Base-by-base conservation (phyloP, 768 basidiomycete genomes). In the Auricularia auricula-judae region DNA sequence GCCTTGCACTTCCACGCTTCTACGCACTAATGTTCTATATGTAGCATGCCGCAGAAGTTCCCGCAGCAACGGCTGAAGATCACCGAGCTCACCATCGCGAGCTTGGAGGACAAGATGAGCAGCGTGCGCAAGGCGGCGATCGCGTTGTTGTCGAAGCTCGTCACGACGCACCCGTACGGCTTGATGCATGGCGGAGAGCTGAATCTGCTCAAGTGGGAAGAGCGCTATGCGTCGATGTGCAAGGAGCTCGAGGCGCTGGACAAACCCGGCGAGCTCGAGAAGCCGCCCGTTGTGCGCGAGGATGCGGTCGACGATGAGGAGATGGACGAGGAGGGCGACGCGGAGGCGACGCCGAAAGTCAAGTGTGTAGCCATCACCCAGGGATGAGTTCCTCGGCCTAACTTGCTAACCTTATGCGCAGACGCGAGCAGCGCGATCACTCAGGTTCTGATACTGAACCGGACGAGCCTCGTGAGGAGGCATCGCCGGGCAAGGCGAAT, bases 101-200 rank as follows among this genome's bases (percentile, higher is more conserved):
- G 89, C 34, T 79, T 99, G 60, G 87, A 93, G 68, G 96, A 98
- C 77, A 98, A 98, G 76, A 86, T 85, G 1, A 84, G 91, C 21
- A 85, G 81, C 4, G 95, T 96, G n/a, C 82, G 97, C 69, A 91
- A 92, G 75, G 83, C 83, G 61, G 89, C 94, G 21, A 86, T 89
- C 56, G 81, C 84, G 21, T 77, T 98, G 34, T 75, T 98, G 23
- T 82, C 84, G 56, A 84, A 85, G 70, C 78, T 98, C 34, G 75
- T 98, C 59, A 65, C 81, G 64, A 98, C 95, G 0, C 95, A 99
- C 75, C 95, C 95, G 3, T 98, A 91, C 73, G 88, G 87, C 0
- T 69, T 85, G 16, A 81, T 89, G 76, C 86, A 95, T 70, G 96
- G 94, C 0, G 96, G 94, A 1, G 80, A 82, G 56, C 76, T 99